Percentiles rank a stretch among this genome's conserved stretches.
Evolutionary conservation across 805 yeast species (phyloP).

Genomic region (Nakazawaea wickerhamii): DNA sequence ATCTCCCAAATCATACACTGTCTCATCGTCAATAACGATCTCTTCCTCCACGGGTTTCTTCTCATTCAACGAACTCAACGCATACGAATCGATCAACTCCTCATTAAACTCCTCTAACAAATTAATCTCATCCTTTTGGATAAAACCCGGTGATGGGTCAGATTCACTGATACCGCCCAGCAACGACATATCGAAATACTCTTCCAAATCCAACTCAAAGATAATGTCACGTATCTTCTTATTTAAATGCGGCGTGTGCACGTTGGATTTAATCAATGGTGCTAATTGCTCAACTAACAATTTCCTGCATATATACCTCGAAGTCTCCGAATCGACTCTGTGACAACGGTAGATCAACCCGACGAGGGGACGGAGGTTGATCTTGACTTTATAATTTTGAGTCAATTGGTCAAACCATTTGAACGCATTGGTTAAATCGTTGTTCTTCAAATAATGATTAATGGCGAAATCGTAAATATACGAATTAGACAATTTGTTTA

Average conservation of each 20-base stretch:
- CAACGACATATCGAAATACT: neutral
- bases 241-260: neutral
- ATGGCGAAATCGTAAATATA: constrained; percentile 8
- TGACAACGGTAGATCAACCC: constrained; percentile 2
- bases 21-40: neutral
- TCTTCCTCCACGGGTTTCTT: too few relatives aligned
- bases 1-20: neutral
- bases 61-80: neutral
- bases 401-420: constrained; percentile 7
- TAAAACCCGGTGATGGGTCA: neutral
- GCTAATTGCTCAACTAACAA: constrained; percentile 2
- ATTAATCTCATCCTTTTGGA: neutral
- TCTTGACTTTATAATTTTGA: neutral
- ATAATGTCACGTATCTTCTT: neutral
- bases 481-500: constrained; percentile 1
- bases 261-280: constrained; percentile 1
- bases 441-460: neutral
- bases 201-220: neutral
- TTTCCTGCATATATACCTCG: neutral
- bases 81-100: neutral
- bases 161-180: too few relatives aligned
- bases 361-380: constrained; percentile 1
- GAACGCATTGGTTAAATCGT: constrained; percentile 4
- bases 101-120: neutral
- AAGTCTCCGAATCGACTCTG: neutral